These are phyloP conservation scores for Penicillium riverlandense DNA, from an alignment of 495 filamentous ascomycete genomes.

Conservation along the genomic window DNA sequence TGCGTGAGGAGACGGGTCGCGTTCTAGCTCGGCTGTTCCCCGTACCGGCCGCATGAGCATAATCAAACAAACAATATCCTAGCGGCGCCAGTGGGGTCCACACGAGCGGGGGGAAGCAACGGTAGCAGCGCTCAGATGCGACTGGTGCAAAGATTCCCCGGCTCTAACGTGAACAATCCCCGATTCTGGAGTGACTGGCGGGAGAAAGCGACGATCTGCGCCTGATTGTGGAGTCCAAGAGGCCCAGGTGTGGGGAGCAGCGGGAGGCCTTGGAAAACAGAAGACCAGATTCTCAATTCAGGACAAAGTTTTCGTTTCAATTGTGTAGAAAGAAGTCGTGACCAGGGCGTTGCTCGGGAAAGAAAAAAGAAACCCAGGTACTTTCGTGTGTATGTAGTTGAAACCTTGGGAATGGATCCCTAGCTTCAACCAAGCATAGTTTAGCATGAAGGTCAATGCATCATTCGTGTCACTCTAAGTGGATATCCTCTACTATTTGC, in stretches of 20 bases:
- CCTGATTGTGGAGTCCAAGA: constrained; percentile 7
- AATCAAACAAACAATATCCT: neutral
- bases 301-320: too few relatives aligned
- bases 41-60: too few relatives aligned
- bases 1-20: too few relatives aligned
- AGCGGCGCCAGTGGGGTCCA: neutral
- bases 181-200: constrained; percentile 2
- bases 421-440: constrained; percentile 1
- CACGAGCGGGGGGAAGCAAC: constrained; percentile 16
- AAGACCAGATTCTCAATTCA: too few relatives aligned
- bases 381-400: neutral
- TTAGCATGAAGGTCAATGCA: too few relatives aligned
- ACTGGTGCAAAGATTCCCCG: neutral
- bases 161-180: constrained; percentile 2
- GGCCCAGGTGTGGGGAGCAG: constrained; percentile 5
- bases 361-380: too few relatives aligned
- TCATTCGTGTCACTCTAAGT: too few relatives aligned
- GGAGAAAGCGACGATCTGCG: constrained; percentile 16
- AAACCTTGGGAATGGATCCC: constrained; percentile 4
- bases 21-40: neutral
- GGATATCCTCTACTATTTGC: too few relatives aligned
- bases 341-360: too few relatives aligned
- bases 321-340: too few relatives aligned
- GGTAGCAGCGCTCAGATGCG: constrained; percentile 14
- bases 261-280: too few relatives aligned